Percentiles rank a stretch among this genome's conserved stretches.
Conservation (phyloP, 495 filamentous ascomycete species). For the Thozetella sp. region DNA sequence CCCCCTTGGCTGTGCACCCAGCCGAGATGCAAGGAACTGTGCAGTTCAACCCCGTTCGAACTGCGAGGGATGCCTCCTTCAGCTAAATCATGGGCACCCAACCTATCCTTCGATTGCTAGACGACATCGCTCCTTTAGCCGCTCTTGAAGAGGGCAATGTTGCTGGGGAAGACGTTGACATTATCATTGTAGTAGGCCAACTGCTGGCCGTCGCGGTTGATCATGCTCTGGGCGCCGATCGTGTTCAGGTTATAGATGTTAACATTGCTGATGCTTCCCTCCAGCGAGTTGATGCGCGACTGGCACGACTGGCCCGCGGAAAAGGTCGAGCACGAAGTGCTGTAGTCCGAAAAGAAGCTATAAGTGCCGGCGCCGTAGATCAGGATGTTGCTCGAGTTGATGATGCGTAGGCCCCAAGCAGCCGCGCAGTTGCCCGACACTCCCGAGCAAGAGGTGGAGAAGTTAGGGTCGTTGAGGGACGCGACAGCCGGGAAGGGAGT, state of each 20-base stretch:
- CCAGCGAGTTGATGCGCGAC: constrained; percentile 50
- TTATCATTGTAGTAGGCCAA: constrained; percentile 44
- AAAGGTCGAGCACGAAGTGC: constrained; percentile 41
- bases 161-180: constrained; percentile 44
- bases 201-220: constrained; percentile 36
- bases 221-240: constrained; percentile 48
- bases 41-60: too few relatives aligned
- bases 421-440: constrained; percentile 53
- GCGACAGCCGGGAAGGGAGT: constrained; percentile 53
- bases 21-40: too few relatives aligned
- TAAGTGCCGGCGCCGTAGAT: constrained; percentile 76
- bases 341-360: constrained; percentile 71
- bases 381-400: constrained; percentile 57
- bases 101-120: background rate
- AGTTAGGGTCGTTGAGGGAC: constrained; percentile 61
- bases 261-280: constrained; percentile 45
- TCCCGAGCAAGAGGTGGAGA: constrained; percentile 42
- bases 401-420: constrained; percentile 67
- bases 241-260: constrained; percentile 59
- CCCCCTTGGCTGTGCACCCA: too few relatives aligned
- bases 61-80: background rate
- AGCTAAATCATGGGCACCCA: background rate
- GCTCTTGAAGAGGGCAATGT: constrained; percentile 42
- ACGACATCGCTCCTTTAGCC: constrained; percentile 11
- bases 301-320: constrained; percentile 53